Conservation (phyloP, 441 rosid species). For the Gossypium lobatum region DNA sequence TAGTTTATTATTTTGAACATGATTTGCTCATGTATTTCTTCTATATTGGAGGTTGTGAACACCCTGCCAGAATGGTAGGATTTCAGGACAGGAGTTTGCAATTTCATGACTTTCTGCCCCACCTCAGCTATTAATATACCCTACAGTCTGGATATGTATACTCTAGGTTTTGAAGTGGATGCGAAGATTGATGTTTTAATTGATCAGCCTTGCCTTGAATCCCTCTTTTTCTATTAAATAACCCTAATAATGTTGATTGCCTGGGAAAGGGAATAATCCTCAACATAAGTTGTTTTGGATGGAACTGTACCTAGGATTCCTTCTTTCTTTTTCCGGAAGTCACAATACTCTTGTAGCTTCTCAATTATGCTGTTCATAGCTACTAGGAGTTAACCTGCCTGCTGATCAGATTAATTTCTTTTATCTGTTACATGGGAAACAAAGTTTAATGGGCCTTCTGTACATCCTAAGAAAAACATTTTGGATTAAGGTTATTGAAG, state of each 20-base stretch:
- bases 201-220: neutral
- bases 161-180: neutral
- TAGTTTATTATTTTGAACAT: slow-evolving; percentile 10
- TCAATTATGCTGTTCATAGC: neutral
- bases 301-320: neutral
- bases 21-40: neutral
- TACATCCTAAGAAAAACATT: neutral
- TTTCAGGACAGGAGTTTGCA: neutral
- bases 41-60: slow-evolving; percentile 1
- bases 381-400: neutral
- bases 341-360: neutral
- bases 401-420: neutral
- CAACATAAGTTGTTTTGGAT: neutral
- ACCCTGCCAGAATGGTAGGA: neutral
- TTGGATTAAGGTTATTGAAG: neutral
- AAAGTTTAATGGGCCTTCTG: neutral
- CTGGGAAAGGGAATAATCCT: neutral
- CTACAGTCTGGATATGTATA: neutral
- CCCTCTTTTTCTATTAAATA: neutral
- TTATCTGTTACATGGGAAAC: neutral
- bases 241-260: neutral
- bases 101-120: neutral
- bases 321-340: neutral
- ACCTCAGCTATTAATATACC: neutral
- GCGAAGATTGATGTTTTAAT: neutral